Evolutionary conservation across 129 eudicot genomes (phyloP).

Genomic region (Artemisia tridentata): DNA sequence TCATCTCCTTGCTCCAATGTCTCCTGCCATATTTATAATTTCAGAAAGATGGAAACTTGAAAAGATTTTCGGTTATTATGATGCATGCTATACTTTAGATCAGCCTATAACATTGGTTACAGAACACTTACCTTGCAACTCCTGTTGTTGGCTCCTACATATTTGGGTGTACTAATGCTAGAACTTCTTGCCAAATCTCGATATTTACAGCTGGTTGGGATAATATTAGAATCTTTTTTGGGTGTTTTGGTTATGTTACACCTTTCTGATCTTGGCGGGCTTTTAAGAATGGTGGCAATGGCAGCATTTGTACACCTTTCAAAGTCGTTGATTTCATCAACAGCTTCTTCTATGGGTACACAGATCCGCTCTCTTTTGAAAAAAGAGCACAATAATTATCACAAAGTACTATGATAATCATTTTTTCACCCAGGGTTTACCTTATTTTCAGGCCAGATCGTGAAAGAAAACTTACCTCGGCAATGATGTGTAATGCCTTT

Average conservation of each 20-base stretch:
- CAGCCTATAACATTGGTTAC: constrained; percentile 8
- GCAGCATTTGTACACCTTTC: constrained; percentile 52
- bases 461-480: constrained; percentile 55
- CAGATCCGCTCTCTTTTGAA: constrained; percentile 68
- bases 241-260: constrained; percentile 35
- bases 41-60: not conserved
- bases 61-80: not conserved
- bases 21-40: constrained; percentile 31
- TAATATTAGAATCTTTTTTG: constrained; percentile 23
- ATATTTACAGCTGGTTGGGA: constrained; percentile 39
- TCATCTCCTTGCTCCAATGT: constrained; percentile 41
- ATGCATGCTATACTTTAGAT: not conserved
- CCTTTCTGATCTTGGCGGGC: constrained; percentile 59
- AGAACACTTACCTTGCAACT: constrained; percentile 52
- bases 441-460: not conserved
- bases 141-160: constrained; percentile 51
- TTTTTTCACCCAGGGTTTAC: too few species aligned
- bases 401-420: not conserved
- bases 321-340: constrained; percentile 42
- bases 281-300: constrained; percentile 43
- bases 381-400: constrained; percentile 19
- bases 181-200: constrained; percentile 57
- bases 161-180: constrained; percentile 69
- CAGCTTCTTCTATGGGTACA: constrained; percentile 64
- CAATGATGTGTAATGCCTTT: constrained; percentile 83